Evolutionary conservation across 345 rosid genomes (phyloP).

Genomic region (Eucalyptus urophylla): DNA sequence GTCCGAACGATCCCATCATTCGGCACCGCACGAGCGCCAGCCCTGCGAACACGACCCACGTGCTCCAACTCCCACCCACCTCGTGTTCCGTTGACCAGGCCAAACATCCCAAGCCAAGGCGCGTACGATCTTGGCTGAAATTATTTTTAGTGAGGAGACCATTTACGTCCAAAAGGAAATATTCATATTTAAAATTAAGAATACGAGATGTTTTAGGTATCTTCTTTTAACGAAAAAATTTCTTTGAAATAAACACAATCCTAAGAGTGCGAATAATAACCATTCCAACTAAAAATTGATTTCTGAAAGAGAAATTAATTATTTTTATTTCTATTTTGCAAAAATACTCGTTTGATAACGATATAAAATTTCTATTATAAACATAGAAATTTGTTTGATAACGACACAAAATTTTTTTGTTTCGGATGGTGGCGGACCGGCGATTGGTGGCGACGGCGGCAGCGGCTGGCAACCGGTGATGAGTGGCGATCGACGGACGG

Average conservation of each 20-base stretch:
- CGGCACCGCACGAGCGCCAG: neutral
- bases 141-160: too few species aligned
- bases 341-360: too few species aligned
- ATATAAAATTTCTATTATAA: too few species aligned
- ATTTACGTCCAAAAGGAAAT: too few species aligned
- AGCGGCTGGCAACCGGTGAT: accelerated
- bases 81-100: neutral
- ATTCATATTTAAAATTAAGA: too few species aligned
- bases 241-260: too few species aligned
- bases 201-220: accelerated
- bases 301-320: accelerated
- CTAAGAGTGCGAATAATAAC: accelerated
- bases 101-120: neutral
- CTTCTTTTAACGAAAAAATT: accelerated
- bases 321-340: accelerated
- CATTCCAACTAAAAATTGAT: accelerated
- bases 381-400: too few species aligned
- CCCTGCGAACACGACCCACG: neutral
- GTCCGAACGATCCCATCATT: neutral
- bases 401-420: accelerated
- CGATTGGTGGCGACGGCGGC: too few species aligned
- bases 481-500: accelerated
- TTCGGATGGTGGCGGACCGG: accelerated
- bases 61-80: neutral
- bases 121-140: accelerated